A percentile compares a stretch with the other conserved stretches of the same genome.
Conservation (phyloP, 202 grass and related monocot genomes). For the Schoenoplectus tabernaemontani region DNA sequence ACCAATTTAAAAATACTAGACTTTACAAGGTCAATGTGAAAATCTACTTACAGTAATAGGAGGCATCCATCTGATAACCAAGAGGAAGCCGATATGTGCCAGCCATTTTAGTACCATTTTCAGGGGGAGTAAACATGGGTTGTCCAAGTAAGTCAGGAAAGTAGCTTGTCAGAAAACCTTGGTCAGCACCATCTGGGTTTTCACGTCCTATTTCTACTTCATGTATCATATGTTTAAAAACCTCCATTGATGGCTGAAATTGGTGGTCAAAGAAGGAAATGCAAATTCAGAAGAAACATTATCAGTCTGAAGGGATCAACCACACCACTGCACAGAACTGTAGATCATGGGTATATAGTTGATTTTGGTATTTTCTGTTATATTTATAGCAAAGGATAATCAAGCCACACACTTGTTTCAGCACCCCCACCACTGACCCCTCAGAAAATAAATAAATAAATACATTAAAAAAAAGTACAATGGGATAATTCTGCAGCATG, state of each 20-base stretch:
- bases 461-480: not conserved
- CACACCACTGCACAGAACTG: not conserved
- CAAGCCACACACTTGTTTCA: not conserved
- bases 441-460: not conserved
- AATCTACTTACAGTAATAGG: slow-evolving; percentile 74
- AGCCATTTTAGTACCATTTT: slow-evolving; percentile 66
- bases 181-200: slow-evolving; percentile 82
- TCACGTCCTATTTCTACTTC: slow-evolving; percentile 60
- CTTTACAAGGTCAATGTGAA: slow-evolving; percentile 2
- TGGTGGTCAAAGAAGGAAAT: slow-evolving; percentile 1
- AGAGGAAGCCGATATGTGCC: slow-evolving; percentile 76
- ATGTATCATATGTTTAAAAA: slow-evolving; percentile 76
- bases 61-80: slow-evolving; percentile 94
- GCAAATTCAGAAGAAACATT: not conserved
- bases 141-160: slow-evolving; percentile 68
- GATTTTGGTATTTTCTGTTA: too few relatives aligned
- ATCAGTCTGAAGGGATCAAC: not conserved
- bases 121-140: slow-evolving; percentile 76
- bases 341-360: too few relatives aligned
- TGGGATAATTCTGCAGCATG: not conserved
- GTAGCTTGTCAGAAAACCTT: slow-evolving; percentile 74
- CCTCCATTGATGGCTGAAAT: slow-evolving; percentile 59
- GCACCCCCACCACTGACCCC: too few relatives aligned
- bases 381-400: not conserved
- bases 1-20: not conserved